Evolutionary conservation across 176 grass and related monocot genomes (phyloP).

Genomic region (Oryza glaberrima): DNA sequence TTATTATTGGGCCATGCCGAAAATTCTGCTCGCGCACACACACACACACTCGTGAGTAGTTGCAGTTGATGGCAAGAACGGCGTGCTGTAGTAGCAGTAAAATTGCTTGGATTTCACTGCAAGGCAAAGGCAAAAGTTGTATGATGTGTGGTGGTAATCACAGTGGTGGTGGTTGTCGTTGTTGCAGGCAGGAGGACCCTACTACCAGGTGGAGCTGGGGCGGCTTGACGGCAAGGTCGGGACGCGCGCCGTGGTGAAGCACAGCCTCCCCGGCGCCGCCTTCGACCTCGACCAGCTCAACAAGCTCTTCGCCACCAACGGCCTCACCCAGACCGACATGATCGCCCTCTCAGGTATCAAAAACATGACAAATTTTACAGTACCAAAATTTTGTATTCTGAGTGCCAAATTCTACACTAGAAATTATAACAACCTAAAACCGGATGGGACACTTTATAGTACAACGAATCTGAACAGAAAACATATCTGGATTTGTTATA

Average conservation of each 20-base stretch:
- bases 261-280: slow-evolving; percentile 68
- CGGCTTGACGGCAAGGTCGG: slow-evolving; percentile 77
- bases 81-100: background rate
- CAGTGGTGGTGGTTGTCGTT: background rate
- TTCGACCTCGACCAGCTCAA: slow-evolving; percentile 72
- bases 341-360: slow-evolving; percentile 72
- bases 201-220: slow-evolving; percentile 75
- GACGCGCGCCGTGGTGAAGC: slow-evolving; percentile 71
- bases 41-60: too few relatives aligned
- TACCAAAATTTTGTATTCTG: too few relatives aligned
- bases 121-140: background rate
- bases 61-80: too few relatives aligned
- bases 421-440: too few relatives aligned
- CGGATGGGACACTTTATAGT: too few relatives aligned
- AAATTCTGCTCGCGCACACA: background rate
- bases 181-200: slow-evolving; percentile 64
- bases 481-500: too few relatives aligned
- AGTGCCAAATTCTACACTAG: too few relatives aligned
- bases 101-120: background rate
- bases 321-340: slow-evolving; percentile 88
- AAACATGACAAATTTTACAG: too few relatives aligned
- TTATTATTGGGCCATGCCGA: slow-evolving; percentile 15
- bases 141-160: too few relatives aligned
- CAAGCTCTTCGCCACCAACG: slow-evolving; percentile 66
- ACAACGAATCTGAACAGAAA: too few relatives aligned